Conservation (phyloP, 2,329 filamentous ascomycete species). For the Shiraia bambusicola region DNA sequence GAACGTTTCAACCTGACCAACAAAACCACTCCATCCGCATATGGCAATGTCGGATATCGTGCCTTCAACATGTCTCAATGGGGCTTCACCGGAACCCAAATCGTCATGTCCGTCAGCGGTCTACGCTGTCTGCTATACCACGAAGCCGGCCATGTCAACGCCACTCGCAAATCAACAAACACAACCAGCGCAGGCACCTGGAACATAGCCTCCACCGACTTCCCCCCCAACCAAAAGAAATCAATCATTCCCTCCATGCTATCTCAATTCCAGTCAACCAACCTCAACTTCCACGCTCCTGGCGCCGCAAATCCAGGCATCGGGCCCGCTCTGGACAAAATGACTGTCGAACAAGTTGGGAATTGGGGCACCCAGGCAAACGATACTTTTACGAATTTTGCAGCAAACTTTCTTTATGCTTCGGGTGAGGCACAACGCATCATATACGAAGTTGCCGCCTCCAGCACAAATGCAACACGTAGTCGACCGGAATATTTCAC, state of each 20-base stretch:
- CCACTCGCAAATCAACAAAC: background rate
- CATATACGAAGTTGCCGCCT: constrained; percentile 14
- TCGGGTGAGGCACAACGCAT: constrained; percentile 15
- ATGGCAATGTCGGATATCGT: background rate
- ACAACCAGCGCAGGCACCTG: background rate
- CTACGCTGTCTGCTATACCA: background rate
- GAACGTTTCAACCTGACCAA: constrained; percentile 1
- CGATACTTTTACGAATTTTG: constrained; percentile 4
- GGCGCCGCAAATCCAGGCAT: constrained; percentile 1
- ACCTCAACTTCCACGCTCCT: constrained; percentile 5
- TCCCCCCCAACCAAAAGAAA: background rate
- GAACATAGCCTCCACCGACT: background rate
- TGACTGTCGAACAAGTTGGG: background rate
- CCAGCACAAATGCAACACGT: background rate
- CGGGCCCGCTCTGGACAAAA: constrained; percentile 1
- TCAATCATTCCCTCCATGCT: background rate
- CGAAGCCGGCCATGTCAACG: background rate
- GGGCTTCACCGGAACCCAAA: background rate
- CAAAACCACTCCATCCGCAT: background rate
- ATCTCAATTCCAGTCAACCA: constrained; percentile 1
- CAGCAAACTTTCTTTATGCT: constrained; percentile 14
- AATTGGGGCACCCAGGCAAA: background rate
- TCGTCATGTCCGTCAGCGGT: background rate
- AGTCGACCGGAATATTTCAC: constrained; percentile 3
- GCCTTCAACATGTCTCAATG: background rate